Evolutionary conservation across 257 asterid genomes (phyloP), one percentile per base, ranked within the genome.

Genomic region (Agastache rugosa): DNA sequence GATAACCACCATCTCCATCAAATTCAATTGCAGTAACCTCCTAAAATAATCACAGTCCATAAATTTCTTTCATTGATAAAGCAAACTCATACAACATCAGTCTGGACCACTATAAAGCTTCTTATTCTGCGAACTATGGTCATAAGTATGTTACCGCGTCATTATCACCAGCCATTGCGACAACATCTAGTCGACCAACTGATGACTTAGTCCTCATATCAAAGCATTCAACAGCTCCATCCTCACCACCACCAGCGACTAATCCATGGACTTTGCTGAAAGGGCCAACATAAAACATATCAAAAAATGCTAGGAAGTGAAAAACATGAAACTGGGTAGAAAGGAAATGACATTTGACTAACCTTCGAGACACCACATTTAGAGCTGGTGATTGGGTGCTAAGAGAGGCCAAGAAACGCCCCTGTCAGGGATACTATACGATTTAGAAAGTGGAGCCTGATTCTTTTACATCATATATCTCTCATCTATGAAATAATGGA

Each of bases 211-310:
- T 82, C 84, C 99, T 85, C 84, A 71, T 81, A 74, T 94, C 99
- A 87, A 94, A 92, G 85, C 98, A 94, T 85, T 94, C 97, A 16
- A 92, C 87, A 51, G 92, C 95, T 69, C 99, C 97, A 77, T 94
- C 99, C 64, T 92, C 97, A 76, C 99, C 99, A 71, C 99, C 99
- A 81, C 85, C 83, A 78, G 97, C 96, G 50, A 94, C 90, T 82
- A 94, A 81, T 25, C 97, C 97, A 53, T 94, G 99, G 63, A 89
- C 81, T 80, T 89, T 81, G 84, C 99, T 92, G 87, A 63, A 81
- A 65, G 48, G 74, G 45, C 69, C 67, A 63, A 69, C 50, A 67
- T n/a, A 42, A 72, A 48, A 55, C 16, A 67, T 47, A 63, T 51
- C 37, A 29, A 20, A 44, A 67, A 70, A 51, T 25, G 19, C 62